A percentile compares a stretch with the other conserved stretches of the same genome.
phyloP scores from a whole-genome alignment of 768 basidiomycete species.

The Suillus ampliporus region DNA sequence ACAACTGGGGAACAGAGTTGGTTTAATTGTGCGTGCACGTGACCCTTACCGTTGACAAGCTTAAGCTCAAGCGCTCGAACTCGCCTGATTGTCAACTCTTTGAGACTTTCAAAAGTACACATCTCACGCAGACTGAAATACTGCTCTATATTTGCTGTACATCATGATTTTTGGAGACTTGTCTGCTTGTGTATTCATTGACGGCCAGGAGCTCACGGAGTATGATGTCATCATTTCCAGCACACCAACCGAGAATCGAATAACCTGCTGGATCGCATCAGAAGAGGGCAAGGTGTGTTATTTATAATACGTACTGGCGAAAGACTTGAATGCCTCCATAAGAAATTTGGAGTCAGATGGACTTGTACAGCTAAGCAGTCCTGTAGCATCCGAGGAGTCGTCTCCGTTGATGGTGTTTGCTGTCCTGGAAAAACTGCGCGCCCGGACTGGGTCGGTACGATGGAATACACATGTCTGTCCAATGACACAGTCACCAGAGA shows the following conservation, averaged over 20 bases:
- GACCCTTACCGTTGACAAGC: too few species aligned
- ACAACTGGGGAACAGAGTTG: too few species aligned
- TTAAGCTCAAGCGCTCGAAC: too few species aligned
- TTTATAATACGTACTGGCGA: neutral
- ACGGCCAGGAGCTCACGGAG: slow-evolving; percentile 19
- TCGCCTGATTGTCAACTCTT: too few species aligned
- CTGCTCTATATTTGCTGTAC: neutral
- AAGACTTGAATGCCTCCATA: neutral
- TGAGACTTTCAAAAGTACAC: neutral
- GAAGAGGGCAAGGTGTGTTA: slow-evolving; percentile 26
- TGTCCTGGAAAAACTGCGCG: fast-evolving
- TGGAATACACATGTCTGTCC: neutral
- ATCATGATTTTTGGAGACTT: slow-evolving; percentile 23
- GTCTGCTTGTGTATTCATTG: slow-evolving; percentile 21
- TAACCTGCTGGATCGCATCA: slow-evolving; percentile 29
- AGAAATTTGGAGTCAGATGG: slow-evolving; percentile 22
- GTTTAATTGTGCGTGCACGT: too few species aligned
- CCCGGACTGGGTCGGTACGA: neutral
- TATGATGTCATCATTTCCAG: slow-evolving; percentile 15
- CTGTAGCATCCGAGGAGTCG: neutral
- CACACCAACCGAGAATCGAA: slow-evolving; percentile 11
- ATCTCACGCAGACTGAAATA: neutral
- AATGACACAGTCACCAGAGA: neutral
- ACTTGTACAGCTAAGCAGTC: slow-evolving; percentile 9
- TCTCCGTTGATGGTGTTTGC: slow-evolving; percentile 18